Evolutionary conservation across 2,329 filamentous ascomycete genomes (phyloP).

Genomic region (Diaporthe amygdali): DNA sequence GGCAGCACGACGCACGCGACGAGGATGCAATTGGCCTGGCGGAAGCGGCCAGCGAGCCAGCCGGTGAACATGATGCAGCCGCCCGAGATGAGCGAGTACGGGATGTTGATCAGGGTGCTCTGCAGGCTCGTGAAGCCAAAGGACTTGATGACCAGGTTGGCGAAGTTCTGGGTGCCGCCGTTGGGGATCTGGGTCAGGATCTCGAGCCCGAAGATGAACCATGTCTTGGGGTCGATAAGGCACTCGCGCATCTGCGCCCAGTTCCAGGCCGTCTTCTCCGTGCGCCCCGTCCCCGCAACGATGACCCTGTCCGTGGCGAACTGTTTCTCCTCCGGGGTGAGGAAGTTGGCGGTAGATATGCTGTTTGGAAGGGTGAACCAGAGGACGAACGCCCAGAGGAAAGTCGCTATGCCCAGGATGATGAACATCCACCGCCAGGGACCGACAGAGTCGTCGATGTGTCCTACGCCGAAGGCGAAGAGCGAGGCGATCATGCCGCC

Average conservation of each 20-base stretch:
- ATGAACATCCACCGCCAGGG: constrained; percentile 66
- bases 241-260: constrained; percentile 59
- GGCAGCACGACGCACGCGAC: constrained; percentile 55
- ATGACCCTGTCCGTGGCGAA: constrained; percentile 52
- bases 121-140: constrained; percentile 61
- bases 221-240: constrained; percentile 63
- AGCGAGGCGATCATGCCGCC: constrained; percentile 54
- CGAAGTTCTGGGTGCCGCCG: constrained; percentile 64
- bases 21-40: constrained; percentile 56
- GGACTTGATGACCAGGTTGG: constrained; percentile 60
- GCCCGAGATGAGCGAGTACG: constrained; percentile 59
- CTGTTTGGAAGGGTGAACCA: constrained; percentile 55
- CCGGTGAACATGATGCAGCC: constrained; percentile 53
- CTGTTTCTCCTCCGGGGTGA: constrained; percentile 57
- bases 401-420: constrained; percentile 55
- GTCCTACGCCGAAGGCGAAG: constrained; percentile 61
- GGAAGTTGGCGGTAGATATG: constrained; percentile 61
- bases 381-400: constrained; percentile 55
- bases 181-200: constrained; percentile 65
- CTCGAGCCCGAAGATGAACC: constrained; percentile 60
- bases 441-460: constrained; percentile 50
- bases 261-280: constrained; percentile 52
- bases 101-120: constrained; percentile 62
- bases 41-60: constrained; percentile 56
- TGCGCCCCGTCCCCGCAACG: constrained; percentile 56